Conservation (phyloP, 176 grass and related monocot genomes). For the Calamus simplicifolius region DNA sequence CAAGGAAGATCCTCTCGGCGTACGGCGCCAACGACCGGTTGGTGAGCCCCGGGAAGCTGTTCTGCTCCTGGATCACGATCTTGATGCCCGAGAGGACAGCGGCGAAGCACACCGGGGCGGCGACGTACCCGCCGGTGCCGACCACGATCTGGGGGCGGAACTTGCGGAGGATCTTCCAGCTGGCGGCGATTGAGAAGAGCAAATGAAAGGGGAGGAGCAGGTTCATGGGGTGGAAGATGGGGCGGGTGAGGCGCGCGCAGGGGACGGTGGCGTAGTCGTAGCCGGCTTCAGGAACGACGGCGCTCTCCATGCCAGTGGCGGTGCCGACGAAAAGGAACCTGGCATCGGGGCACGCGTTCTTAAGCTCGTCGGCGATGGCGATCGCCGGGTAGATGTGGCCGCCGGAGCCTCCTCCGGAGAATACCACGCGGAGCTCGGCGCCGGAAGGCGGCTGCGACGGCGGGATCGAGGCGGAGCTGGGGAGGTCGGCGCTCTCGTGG, state of each 20-base stretch:
- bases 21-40: conserved; percentile 45
- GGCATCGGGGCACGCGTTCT: conserved; percentile 26
- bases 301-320: not conserved
- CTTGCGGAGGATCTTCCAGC: conserved; percentile 26
- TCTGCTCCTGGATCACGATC: conserved; percentile 90
- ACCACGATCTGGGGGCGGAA: conserved; percentile 53
- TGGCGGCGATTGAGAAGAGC: conserved; percentile 34
- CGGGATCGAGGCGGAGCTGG: too few relatives aligned
- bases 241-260: too few relatives aligned
- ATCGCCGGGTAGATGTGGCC: conserved; percentile 69
- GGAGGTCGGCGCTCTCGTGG: too few relatives aligned
- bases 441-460: not conserved
- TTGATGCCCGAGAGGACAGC: conserved; percentile 46
- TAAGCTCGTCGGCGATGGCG: conserved; percentile 66
- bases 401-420: conserved; percentile 53
- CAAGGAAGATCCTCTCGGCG: conserved; percentile 58
- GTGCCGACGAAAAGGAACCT: conserved; percentile 53
- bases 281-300: conserved; percentile 4
- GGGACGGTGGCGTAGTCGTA: conserved; percentile 11
- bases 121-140: conserved; percentile 54
- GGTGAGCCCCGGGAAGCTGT: conserved; percentile 47
- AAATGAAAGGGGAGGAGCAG: conserved; percentile 42
- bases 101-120: conserved; percentile 50
- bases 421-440: conserved; percentile 35
- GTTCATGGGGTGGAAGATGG: conserved; percentile 28